Evolutionary conservation across 805 yeast species (phyloP), one percentile per base, ranked within the genome.

Genomic region (Kazachstania viticola): DNA sequence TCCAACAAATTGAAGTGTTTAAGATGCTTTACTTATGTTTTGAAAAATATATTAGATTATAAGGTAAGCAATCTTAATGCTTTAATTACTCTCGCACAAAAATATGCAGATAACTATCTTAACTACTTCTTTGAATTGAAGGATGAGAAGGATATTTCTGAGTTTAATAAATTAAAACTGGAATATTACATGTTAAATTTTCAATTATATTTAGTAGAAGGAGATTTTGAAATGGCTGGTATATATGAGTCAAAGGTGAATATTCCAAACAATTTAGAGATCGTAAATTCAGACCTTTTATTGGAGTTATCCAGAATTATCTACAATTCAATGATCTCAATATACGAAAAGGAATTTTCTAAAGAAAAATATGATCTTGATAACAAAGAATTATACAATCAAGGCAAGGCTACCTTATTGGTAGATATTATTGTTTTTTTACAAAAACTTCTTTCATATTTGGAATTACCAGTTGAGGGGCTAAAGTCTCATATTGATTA

Each of bases 221-320:
- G 46, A 3, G 64, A 65, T 35, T 37, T 48, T 5, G 49, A 55
- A 26, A 48, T 53, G 39, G 65, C 67, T 1, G 54, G 46, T 26
- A 43, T 59, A 17, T 60, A 56, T 36, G 54, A 56, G 19, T 44
- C 45, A 8, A 54, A 58, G 31, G 50, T 60, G 2, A 45, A 45
- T 16, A 21, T 52, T 1, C 7, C 21, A 4, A 39, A 42, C 2
- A 41, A 46, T 18, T 17, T 29, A 4, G 9, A 27, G 3, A 9
- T 28, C 1, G 25, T 49, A 5, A 46, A 48, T 12, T 28, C 45
- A 3, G 41, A 41, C 2, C 27, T 35, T 1, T 25, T 51, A 2
- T 19, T 57, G 5, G 64, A 61, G 24, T 29, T 54, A 4, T 44
- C 56, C 12, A 47, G 67, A 25, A 42, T 54, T 1, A 41, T 59